Conservation (phyloP, 1,139 yeast genomes). For the Yamadazyma mexicana region DNA sequence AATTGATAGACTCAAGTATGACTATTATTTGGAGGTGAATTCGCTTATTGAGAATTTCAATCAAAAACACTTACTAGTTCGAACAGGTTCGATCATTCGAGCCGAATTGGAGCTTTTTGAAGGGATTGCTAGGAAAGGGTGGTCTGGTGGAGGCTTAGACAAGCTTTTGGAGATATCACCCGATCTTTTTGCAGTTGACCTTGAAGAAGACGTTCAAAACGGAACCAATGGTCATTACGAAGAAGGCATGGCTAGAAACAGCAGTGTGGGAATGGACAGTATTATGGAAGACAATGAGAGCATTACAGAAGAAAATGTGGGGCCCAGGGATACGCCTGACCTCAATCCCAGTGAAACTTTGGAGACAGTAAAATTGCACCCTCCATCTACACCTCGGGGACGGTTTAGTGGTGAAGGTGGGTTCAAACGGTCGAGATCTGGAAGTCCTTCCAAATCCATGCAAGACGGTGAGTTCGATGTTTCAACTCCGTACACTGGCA, state of each 20-base stretch:
- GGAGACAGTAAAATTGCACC: conserved; percentile 15
- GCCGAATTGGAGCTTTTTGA: conserved; percentile 83
- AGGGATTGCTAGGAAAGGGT: conserved; percentile 79
- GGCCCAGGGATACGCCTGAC: conserved; percentile 3
- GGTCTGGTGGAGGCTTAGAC: conserved; percentile 86
- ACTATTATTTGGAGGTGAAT: conserved; percentile 67
- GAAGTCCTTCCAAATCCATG: background rate
- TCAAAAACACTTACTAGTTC: conserved; percentile 51
- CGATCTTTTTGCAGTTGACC: conserved; percentile 45
- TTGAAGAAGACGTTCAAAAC: conserved; percentile 13
- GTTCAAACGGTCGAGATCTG: background rate
- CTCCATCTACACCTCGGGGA: conserved; percentile 1
- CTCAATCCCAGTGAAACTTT: conserved; percentile 12
- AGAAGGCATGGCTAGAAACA: background rate
- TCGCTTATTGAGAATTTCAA: conserved; percentile 42
- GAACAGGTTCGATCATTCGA: conserved; percentile 65
- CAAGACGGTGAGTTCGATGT: background rate
- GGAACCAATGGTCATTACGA: background rate
- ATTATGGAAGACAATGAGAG: conserved; percentile 12
- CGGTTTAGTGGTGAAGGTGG: background rate
- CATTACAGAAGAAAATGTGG: conserved; percentile 1
- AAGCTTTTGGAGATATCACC: conserved; percentile 56
- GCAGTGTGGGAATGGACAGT: conserved; percentile 7
- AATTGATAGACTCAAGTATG: conserved; percentile 72
- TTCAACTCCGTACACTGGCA: conserved; percentile 4